These are phyloP conservation scores for Nelumbo lutea DNA, from an alignment of 164 flowering plant species.

Conservation along the genomic window DNA sequence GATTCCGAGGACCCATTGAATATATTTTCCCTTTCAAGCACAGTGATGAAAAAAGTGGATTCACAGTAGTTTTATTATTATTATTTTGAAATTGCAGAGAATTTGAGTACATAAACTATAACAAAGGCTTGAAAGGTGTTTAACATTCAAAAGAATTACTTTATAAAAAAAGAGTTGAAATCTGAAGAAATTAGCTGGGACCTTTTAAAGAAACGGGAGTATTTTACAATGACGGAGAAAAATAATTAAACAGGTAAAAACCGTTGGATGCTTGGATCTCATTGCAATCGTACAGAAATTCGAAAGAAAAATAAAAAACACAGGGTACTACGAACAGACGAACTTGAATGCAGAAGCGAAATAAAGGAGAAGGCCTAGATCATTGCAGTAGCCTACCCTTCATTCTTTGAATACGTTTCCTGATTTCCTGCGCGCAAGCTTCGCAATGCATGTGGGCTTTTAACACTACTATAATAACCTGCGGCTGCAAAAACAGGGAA, in stretches of 20 bases:
- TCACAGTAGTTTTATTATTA: not conserved
- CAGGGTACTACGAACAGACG: not conserved
- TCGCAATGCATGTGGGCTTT: constrained; percentile 91
- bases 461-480: constrained; percentile 52
- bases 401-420: constrained; percentile 67
- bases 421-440: constrained; percentile 71
- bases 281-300: not conserved
- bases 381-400: constrained; percentile 41
- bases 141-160: no score
- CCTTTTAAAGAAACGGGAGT: no score
- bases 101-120: constrained; percentile 7
- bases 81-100: not conserved
- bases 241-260: not conserved
- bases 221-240: no score
- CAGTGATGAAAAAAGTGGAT: not conserved
- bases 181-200: no score
- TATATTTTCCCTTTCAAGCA: no score
- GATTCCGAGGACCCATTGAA: not conserved
- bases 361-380: not conserved
- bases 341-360: not conserved
- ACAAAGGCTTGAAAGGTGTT: not conserved
- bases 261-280: not conserved
- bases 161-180: no score
- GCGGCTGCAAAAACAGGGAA: constrained; percentile 26
- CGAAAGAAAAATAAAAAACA: not conserved